Evolutionary conservation across 129 eudicot genomes (phyloP).

Genomic region (Rutidosis leptorrhynchoides): DNA sequence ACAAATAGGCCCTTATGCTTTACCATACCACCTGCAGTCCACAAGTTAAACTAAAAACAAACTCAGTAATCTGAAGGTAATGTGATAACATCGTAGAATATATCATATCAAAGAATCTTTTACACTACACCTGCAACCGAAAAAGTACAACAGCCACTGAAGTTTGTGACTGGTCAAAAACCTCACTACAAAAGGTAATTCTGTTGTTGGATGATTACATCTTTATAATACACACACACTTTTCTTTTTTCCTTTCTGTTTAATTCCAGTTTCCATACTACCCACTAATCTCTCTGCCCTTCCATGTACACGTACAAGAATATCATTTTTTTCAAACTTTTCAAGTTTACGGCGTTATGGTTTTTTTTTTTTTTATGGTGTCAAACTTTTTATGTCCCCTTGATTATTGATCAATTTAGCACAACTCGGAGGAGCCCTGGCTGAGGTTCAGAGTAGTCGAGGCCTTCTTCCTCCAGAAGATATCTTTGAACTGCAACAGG

Average conservation of each 20-base stretch:
- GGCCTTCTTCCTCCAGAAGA: conserved; percentile 84
- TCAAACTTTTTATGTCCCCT: conserved; percentile 31
- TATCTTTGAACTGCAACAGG: conserved; percentile 75
- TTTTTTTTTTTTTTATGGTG: conserved; percentile 21
- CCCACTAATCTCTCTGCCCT: conserved; percentile 27
- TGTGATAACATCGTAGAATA: not conserved
- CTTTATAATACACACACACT: conserved; percentile 41
- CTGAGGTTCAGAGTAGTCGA: conserved; percentile 75
- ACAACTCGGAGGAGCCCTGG: conserved; percentile 87
- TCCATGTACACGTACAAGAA: conserved; percentile 64
- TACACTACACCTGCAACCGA: conserved; percentile 12
- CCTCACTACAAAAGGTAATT: conserved; percentile 28
- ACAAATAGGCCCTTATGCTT: not conserved
- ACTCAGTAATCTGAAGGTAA: not conserved
- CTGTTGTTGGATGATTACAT: conserved; percentile 31
- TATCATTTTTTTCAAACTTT: conserved; percentile 3
- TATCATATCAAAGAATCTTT: conserved; percentile 16
- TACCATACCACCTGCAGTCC: not conserved
- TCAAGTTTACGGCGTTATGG: conserved; percentile 20
- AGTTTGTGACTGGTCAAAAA: conserved; percentile 19
- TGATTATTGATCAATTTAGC: conserved; percentile 45
- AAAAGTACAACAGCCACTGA: conserved; percentile 15
- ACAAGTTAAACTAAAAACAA: not conserved
- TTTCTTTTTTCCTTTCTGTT: conserved; percentile 16
- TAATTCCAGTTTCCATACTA: conserved; percentile 15